These are phyloP conservation scores for Dionaea muscipula DNA, from an alignment of 179 eudicot genomes.

Conservation along the genomic window DNA sequence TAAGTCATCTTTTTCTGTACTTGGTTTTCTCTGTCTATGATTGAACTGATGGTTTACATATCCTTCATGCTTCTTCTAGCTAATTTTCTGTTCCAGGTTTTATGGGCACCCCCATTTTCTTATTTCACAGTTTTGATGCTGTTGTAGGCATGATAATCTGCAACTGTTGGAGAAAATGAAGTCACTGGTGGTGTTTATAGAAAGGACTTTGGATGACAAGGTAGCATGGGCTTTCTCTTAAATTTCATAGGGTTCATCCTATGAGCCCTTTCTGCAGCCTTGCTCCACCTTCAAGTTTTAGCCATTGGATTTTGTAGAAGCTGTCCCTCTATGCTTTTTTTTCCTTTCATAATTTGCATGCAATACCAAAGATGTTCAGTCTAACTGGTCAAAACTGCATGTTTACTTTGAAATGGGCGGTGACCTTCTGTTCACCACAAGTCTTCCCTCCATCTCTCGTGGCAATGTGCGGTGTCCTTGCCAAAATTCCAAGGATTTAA, in stretches of 20 bases:
- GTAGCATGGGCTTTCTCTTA: constrained; percentile 18
- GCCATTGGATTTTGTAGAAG: too few relatives aligned
- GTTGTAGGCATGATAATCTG: constrained; percentile 82
- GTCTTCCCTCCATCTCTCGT: too few relatives aligned
- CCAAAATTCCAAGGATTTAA: too few relatives aligned
- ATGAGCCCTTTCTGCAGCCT: not conserved
- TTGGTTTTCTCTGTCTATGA: not conserved
- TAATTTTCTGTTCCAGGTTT: not conserved
- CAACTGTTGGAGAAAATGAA: constrained; percentile 89
- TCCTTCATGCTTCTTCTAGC: not conserved
- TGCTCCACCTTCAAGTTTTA: not conserved
- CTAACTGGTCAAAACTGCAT: too few relatives aligned
- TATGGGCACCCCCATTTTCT: not conserved
- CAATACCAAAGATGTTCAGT: too few relatives aligned
- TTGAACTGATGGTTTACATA: not conserved
- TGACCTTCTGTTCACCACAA: too few relatives aligned
- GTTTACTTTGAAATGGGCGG: too few relatives aligned
- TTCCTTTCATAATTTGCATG: too few relatives aligned
- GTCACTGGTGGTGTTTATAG: constrained; percentile 72
- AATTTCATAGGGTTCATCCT: not conserved
- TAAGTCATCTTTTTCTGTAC: too few relatives aligned
- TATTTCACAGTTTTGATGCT: constrained; percentile 10
- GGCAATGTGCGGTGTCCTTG: too few relatives aligned
- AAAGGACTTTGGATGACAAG: constrained; percentile 80
- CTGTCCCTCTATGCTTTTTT: too few relatives aligned